These are phyloP conservation scores for Nannizzia gypsea DNA, from an alignment of 2,329 filamentous ascomycete genomes.

Conservation along the genomic window DNA sequence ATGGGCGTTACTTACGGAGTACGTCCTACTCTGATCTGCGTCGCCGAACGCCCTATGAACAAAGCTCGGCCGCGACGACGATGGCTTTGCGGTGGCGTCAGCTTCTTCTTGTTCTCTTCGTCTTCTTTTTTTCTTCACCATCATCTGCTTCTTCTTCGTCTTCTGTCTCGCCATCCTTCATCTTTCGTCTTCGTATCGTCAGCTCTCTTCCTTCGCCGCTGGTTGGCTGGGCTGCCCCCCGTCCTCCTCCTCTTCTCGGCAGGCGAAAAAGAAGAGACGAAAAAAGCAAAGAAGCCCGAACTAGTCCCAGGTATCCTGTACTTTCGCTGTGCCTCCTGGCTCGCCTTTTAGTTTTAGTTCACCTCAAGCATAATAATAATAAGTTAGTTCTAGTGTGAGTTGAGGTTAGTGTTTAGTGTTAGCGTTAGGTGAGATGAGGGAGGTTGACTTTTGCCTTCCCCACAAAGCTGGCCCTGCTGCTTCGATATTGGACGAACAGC, in stretches of 20 bases:
- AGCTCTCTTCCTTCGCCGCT: neutral
- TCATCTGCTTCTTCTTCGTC: neutral
- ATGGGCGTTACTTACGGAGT: no score
- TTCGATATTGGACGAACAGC: neutral
- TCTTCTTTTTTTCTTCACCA: neutral
- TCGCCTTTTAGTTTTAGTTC: no score
- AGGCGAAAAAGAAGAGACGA: no score
- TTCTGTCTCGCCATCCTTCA: neutral
- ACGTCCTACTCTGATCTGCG: neutral
- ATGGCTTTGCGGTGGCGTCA: neutral
- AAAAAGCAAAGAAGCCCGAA: neutral
- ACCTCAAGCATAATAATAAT: no score
- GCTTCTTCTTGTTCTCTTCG: neutral
- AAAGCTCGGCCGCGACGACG: neutral
- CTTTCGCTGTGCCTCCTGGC: no score
- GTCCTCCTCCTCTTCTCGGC: neutral
- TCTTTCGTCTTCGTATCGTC: neutral
- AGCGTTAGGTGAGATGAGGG: no score
- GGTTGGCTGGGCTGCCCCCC: neutral
- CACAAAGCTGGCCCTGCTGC: neutral
- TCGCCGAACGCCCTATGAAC: neutral
- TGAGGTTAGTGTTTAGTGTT: no score
- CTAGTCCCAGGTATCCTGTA: no score
- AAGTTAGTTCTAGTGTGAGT: no score
- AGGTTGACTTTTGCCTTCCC: neutral